Evolutionary conservation across 2,329 filamentous ascomycete genomes (phyloP), one percentile per base, ranked within the genome.

Genomic region (Ceratocystis cacaofunesta): DNA sequence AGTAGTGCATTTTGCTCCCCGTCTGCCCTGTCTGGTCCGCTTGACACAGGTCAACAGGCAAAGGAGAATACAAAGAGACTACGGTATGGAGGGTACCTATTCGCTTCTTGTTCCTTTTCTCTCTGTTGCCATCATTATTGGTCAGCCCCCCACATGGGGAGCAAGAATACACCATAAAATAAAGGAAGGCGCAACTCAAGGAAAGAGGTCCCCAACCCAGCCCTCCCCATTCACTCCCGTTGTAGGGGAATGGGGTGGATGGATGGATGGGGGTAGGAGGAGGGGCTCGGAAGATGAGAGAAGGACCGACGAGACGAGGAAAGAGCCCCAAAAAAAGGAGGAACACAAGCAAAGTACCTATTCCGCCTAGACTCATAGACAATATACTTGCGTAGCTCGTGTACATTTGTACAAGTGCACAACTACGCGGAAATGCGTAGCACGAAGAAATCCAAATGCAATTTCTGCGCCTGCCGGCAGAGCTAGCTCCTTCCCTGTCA

Each of bases 401-500:
- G 52, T 57, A 57, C 25, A 1, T 28, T 28, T 57, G 30, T 17
- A 58, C 15, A 28, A 50, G 32, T 36, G 10, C 32, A 36, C 32
- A 36, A 36, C 25, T 22, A 52, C 19, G 48, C 48, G 48, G 48
- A 52, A 52, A 52, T 52, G 48, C 28, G 52, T 58, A 58, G 52
- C n/a, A 58, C 52, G 61, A 62, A 62, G 44, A 48, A 58, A 60
- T 60, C 52, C 52, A 52, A 64, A 52, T 36, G 63, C 63, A 64
- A 64, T 64, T 32, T 64, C 52, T 64, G 63, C 63, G 60, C 63
- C 62, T 64, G 60, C 43, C 63, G 63, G 63, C 41, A 64, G 36
- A 64, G 62, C 50, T 55, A 64, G 63, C 52, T 64, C 63, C 63
- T 64, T 64, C 63, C 50, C 22, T 64, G 55, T 58, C 44, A 25